These are phyloP conservation scores for Ceratobasidium sp. DNA, from an alignment of 1,284 basidiomycete genomes.

Conservation along the genomic window DNA sequence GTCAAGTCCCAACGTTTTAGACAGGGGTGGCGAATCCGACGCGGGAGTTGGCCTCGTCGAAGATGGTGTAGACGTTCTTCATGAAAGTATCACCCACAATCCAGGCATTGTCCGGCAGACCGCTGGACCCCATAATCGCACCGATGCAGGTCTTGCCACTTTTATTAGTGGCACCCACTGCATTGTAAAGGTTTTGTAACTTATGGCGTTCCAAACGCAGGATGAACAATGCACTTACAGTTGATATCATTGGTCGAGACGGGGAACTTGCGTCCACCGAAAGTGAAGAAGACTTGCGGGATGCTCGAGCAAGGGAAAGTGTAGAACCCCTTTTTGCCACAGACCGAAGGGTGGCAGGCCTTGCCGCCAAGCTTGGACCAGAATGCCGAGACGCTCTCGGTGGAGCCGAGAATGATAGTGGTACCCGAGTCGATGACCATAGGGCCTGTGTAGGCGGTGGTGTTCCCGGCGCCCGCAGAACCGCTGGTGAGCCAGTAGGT, in stretches of 20 bases:
- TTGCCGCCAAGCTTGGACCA: conserved; percentile 50
- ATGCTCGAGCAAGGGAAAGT: conserved; percentile 45
- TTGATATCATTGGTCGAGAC: conserved; percentile 45
- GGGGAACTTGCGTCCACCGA: conserved; percentile 41
- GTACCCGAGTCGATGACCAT: conserved; percentile 52
- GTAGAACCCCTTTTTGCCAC: conserved; percentile 43
- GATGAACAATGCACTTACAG: conserved; percentile 15
- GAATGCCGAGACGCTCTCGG: conserved; percentile 46
- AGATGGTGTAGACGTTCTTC: conserved; percentile 45
- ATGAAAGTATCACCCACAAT: conserved; percentile 49
- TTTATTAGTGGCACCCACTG: conserved; percentile 27
- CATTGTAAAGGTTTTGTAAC: background rate
- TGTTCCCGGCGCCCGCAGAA: conserved; percentile 33
- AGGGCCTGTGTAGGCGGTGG: conserved; percentile 46
- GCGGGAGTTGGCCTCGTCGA: conserved; percentile 44
- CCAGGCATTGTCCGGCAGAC: conserved; percentile 35
- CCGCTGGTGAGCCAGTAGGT: conserved; percentile 42
- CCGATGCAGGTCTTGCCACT: conserved; percentile 42
- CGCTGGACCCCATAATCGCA: conserved; percentile 42
- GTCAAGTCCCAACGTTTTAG: background rate
- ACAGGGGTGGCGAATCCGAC: conserved; percentile 47
- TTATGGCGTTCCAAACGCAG: background rate
- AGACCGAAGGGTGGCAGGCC: conserved; percentile 41
- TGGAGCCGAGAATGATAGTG: conserved; percentile 50
- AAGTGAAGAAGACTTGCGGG: conserved; percentile 26